These are phyloP conservation scores for Jamesozyma hellenica DNA, from an alignment of 805 yeast genomes.

Conservation along the genomic window DNA sequence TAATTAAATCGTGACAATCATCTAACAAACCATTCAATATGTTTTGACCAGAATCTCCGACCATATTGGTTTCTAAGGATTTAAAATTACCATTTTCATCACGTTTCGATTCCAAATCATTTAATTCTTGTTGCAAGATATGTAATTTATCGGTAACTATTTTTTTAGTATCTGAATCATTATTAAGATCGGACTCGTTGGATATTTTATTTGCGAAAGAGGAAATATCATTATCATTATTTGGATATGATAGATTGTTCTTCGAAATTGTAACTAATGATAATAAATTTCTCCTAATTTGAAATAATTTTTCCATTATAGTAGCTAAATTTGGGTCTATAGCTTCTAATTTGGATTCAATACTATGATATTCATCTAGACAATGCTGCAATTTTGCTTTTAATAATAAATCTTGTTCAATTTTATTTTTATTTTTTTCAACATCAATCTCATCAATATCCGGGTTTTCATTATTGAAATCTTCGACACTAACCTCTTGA, in stretches of 20 bases:
- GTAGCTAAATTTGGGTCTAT: slow-evolving; percentile 42
- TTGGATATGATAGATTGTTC: slow-evolving; percentile 10
- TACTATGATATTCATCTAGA: slow-evolving; percentile 42
- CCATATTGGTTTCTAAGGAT: slow-evolving; percentile 28
- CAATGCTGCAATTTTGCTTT: slow-evolving; percentile 60
- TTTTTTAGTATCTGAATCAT: slow-evolving; percentile 12
- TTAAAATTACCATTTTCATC: slow-evolving; percentile 48
- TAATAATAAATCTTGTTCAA: slow-evolving; percentile 52
- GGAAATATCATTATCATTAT: slow-evolving; percentile 4
- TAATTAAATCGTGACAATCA: slow-evolving; percentile 67
- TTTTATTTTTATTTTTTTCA: slow-evolving; percentile 33
- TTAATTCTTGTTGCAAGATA: slow-evolving; percentile 31
- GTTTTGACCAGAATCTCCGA: slow-evolving; percentile 32
- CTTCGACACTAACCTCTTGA: slow-evolving; percentile 8
- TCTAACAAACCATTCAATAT: slow-evolving; percentile 68
- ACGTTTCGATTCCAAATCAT: slow-evolving; percentile 38
- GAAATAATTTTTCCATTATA: slow-evolving; percentile 50
- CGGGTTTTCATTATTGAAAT: slow-evolving; percentile 11
- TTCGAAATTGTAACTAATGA: slow-evolving; percentile 35
- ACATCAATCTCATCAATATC: slow-evolving; percentile 12
- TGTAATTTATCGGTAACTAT: slow-evolving; percentile 25
- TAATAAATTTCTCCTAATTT: slow-evolving; percentile 52
- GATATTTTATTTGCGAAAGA: slow-evolving; percentile 4
- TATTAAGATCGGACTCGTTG: slow-evolving; percentile 5
- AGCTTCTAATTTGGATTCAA: slow-evolving; percentile 46